Conservation (phyloP, 2,329 filamentous ascomycete genomes). For the Pezizomycotina sp. region DNA sequence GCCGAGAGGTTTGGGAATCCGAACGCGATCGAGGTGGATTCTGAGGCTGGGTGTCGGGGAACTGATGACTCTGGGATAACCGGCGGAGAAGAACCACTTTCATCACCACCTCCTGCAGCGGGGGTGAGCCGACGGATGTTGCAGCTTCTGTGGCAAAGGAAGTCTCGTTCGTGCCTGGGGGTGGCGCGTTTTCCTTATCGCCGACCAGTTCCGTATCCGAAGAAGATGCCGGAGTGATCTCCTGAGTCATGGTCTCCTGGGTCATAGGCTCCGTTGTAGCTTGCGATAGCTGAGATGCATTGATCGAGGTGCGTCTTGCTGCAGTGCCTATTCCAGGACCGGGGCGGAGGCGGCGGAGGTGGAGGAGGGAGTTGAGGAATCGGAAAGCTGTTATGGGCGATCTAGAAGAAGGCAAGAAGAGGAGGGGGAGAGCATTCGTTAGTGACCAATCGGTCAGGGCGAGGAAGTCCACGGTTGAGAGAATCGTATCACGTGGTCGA, state of each 20-base stretch:
- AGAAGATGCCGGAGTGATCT: conserved; percentile 1
- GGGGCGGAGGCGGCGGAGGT: conserved; percentile 3
- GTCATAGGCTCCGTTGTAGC: too few species aligned
- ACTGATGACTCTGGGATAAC: too few species aligned
- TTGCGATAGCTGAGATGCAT: too few species aligned
- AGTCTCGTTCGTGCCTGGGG: conserved; percentile 5
- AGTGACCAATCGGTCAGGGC: conserved; percentile 9
- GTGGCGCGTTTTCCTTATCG: conserved; percentile 3
- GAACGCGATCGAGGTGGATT: neutral
- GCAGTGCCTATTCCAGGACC: too few species aligned
- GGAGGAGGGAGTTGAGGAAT: conserved; percentile 19
- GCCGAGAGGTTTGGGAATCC: conserved; percentile 1
- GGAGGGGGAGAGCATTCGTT: too few species aligned
- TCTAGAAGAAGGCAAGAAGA: conserved; percentile 42
- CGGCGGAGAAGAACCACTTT: too few species aligned
- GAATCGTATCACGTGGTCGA: conserved; percentile 42
- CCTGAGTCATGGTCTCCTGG: too few species aligned
- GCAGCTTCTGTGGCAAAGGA: conserved; percentile 3
- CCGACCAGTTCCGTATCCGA: neutral
- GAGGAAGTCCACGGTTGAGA: conserved; percentile 6
- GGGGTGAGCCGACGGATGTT: too few species aligned
- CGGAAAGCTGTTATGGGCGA: conserved; percentile 53
- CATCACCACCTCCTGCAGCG: too few species aligned
- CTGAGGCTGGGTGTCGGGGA: too few species aligned
- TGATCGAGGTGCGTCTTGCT: too few species aligned